These are phyloP conservation scores for Nothopassalora personata DNA, from an alignment of 2,329 filamentous ascomycete genomes.

Conservation along the genomic window DNA sequence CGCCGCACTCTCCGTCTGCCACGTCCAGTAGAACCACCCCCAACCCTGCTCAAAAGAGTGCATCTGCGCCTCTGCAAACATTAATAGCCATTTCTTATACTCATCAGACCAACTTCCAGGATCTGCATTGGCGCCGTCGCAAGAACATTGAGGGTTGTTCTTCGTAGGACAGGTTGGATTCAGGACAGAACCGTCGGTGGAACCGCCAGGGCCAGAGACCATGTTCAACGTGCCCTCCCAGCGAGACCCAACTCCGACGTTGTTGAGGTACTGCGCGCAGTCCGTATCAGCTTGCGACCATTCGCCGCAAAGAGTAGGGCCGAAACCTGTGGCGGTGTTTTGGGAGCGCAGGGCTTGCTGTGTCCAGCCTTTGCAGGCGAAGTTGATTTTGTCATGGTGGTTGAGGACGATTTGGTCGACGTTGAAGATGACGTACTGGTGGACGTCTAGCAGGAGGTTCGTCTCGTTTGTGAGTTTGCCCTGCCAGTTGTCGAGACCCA, in stretches of 20 bases:
- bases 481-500: slow-evolving; percentile 87
- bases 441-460: slow-evolving; percentile 83
- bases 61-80: slow-evolving; percentile 97
- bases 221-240: slow-evolving; percentile 85
- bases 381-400: slow-evolving; percentile 77
- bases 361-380: slow-evolving; percentile 84
- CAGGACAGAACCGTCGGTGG: slow-evolving; percentile 56
- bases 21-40: slow-evolving; percentile 99
- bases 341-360: slow-evolving; percentile 68
- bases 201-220: slow-evolving; percentile 42
- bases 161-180: slow-evolving; percentile 67
- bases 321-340: slow-evolving; percentile 72
- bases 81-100: slow-evolving; percentile 81
- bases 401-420: slow-evolving; percentile 73
- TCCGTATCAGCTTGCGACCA: slow-evolving; percentile 98
- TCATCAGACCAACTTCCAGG: slow-evolving; percentile 59
- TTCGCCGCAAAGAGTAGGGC: slow-evolving; percentile 90
- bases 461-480: slow-evolving; percentile 67
- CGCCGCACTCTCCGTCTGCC: slow-evolving; percentile 77
- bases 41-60: slow-evolving; percentile 83
- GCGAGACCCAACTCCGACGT: slow-evolving; percentile 78
- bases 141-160: slow-evolving; percentile 62
- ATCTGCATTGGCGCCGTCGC: slow-evolving; percentile 69
- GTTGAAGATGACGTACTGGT: slow-evolving; percentile 99
- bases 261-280: slow-evolving; percentile 80